A percentile compares a stretch with the other conserved stretches of the same genome.
Conservation (phyloP, 2,329 filamentous ascomycete genomes). For the Pseudopithomyces chartarum region DNA sequence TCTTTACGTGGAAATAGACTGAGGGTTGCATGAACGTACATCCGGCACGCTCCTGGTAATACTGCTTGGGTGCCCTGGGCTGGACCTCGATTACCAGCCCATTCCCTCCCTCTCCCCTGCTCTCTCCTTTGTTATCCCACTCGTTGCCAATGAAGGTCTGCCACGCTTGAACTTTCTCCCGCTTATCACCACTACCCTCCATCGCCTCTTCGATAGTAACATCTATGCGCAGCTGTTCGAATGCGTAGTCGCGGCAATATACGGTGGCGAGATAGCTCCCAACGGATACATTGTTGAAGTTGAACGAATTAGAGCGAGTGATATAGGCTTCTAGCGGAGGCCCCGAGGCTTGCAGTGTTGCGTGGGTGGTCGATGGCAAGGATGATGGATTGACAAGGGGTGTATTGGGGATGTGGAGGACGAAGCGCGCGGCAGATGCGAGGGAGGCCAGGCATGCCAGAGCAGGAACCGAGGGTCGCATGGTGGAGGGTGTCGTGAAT, state of each 20-base stretch:
- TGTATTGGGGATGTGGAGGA: constrained; percentile 57
- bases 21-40: constrained; percentile 62
- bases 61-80: constrained; percentile 69
- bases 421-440: constrained; percentile 51
- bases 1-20: neutral
- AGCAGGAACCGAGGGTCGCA: constrained; percentile 42
- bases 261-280: constrained; percentile 85
- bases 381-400: constrained; percentile 51
- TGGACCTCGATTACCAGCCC: constrained; percentile 64
- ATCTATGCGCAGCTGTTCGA: constrained; percentile 82
- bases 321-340: constrained; percentile 64
- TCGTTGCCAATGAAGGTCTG: constrained; percentile 89
- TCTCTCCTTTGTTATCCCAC: constrained; percentile 84
- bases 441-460: constrained; percentile 49
- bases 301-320: constrained; percentile 70
- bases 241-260: constrained; percentile 73
- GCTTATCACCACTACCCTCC: constrained; percentile 36
- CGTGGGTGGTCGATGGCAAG: constrained; percentile 63
- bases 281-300: constrained; percentile 72
- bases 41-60: constrained; percentile 74
- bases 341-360: constrained; percentile 66
- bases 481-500: constrained; percentile 14
- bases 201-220: constrained; percentile 50
- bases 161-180: constrained; percentile 67
- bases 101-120: constrained; percentile 50